These are phyloP conservation scores for Biscutella laevigata DNA, from an alignment of 441 rosid species.

Conservation along the genomic window DNA sequence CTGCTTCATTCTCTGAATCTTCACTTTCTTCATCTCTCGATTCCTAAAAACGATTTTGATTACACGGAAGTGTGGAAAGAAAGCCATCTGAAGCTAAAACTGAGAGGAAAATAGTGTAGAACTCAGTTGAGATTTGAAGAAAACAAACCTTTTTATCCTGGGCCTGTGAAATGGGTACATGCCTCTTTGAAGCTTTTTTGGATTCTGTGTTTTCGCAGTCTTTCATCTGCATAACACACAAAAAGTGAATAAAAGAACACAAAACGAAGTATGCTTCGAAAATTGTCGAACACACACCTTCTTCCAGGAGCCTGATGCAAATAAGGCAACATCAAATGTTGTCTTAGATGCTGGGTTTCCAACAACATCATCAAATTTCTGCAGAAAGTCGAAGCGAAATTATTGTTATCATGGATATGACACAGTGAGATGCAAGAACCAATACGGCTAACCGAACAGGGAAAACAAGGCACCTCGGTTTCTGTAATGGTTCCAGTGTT, in stretches of 20 bases:
- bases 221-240: slow-evolving; percentile 44
- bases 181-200: slow-evolving; percentile 29
- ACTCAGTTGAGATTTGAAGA: background rate
- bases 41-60: too few relatives aligned
- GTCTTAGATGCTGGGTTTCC: slow-evolving; percentile 51
- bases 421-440: slow-evolving; percentile 8
- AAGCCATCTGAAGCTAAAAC: too few relatives aligned
- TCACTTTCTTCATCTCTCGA: slow-evolving; percentile 44
- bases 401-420: background rate
- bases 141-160: slow-evolving; percentile 37
- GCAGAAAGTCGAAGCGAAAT: slow-evolving; percentile 16
- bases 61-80: too few relatives aligned
- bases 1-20: slow-evolving; percentile 44
- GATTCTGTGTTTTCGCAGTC: slow-evolving; percentile 28
- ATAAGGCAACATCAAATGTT: slow-evolving; percentile 68
- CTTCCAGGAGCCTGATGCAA: slow-evolving; percentile 65
- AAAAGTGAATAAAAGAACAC: background rate
- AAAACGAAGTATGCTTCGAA: background rate
- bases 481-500: slow-evolving; percentile 34
- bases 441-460: background rate
- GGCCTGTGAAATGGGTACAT: slow-evolving; percentile 21
- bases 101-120: too few relatives aligned
- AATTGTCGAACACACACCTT: slow-evolving; percentile 39
- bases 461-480: slow-evolving; percentile 31
- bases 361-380: slow-evolving; percentile 44